Evolutionary conservation across 2,329 filamentous ascomycete species (phyloP).

Genomic region (Cercospora sp.): DNA sequence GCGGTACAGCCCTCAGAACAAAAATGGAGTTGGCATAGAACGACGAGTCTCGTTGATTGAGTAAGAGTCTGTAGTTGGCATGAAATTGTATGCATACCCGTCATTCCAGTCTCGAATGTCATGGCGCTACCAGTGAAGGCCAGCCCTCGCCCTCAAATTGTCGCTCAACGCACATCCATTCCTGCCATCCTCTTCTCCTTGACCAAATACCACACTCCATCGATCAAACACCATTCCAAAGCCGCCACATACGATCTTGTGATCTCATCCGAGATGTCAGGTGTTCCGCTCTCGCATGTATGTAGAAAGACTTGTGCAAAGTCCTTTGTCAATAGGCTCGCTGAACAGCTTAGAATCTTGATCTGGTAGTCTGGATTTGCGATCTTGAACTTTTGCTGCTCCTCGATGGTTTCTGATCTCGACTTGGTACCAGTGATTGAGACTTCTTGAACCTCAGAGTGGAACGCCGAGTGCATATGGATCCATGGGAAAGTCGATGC

Average conservation of each 20-base stretch:
- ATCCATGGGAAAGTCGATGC: too few relatives aligned
- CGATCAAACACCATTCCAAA: background rate
- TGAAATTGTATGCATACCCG: background rate
- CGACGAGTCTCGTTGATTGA: background rate
- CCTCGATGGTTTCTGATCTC: too few relatives aligned
- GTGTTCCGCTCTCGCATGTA: background rate
- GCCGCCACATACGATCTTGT: background rate
- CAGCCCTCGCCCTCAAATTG: background rate
- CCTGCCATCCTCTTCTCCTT: background rate
- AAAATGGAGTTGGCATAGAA: background rate
- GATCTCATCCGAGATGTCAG: background rate
- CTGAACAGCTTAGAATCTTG: background rate
- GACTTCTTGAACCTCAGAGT: too few relatives aligned
- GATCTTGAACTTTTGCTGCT: too few relatives aligned
- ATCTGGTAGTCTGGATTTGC: too few relatives aligned
- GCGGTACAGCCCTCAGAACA: too few relatives aligned
- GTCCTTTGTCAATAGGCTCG: background rate
- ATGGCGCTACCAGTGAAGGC: background rate
- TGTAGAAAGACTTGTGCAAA: background rate
- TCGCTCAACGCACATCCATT: background rate
- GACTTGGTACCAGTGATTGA: too few relatives aligned
- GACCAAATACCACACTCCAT: background rate
- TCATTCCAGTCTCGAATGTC: background rate
- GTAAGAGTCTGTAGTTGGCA: background rate
- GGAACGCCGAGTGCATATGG: too few relatives aligned